phyloP scores from a whole-genome alignment of 164 flowering plant species.

The Vitis cinerea region DNA sequence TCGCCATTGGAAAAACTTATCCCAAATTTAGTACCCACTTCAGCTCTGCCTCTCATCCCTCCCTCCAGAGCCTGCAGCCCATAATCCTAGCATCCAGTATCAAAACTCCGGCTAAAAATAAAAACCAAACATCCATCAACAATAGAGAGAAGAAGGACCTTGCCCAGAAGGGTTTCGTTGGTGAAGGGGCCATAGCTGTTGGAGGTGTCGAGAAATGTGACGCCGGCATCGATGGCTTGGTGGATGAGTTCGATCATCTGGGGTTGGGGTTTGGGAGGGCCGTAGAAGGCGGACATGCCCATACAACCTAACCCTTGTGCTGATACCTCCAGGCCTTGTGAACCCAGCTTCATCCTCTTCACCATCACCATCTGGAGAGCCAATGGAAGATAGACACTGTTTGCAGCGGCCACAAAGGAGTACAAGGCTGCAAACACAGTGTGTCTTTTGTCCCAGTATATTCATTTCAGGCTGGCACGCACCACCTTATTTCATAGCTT shows the following conservation, averaged over 20 bases:
- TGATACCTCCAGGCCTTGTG: no score
- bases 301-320: no score
- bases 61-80: slow-evolving; percentile 19
- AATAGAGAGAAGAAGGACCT: slow-evolving; percentile 10
- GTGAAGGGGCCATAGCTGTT: slow-evolving; percentile 30
- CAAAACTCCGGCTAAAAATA: background rate
- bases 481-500: no score
- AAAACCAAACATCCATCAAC: background rate
- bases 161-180: slow-evolving; percentile 30
- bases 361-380: no score
- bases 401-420: no score
- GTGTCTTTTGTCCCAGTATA: no score
- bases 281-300: no score
- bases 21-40: slow-evolving; percentile 22
- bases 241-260: slow-evolving; percentile 33
- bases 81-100: background rate
- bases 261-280: slow-evolving; percentile 23
- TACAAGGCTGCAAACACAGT: no score
- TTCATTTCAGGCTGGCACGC: no score
- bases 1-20: no score
- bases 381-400: no score
- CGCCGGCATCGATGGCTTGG: slow-evolving; percentile 21
- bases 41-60: slow-evolving; percentile 20
- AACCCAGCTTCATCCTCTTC: background rate
- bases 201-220: slow-evolving; percentile 29